Percentiles rank a stretch among this genome's conserved stretches.
Conservation (phyloP, 1,284 basidiomycete species). For the Trichosporon coremiiforme region DNA sequence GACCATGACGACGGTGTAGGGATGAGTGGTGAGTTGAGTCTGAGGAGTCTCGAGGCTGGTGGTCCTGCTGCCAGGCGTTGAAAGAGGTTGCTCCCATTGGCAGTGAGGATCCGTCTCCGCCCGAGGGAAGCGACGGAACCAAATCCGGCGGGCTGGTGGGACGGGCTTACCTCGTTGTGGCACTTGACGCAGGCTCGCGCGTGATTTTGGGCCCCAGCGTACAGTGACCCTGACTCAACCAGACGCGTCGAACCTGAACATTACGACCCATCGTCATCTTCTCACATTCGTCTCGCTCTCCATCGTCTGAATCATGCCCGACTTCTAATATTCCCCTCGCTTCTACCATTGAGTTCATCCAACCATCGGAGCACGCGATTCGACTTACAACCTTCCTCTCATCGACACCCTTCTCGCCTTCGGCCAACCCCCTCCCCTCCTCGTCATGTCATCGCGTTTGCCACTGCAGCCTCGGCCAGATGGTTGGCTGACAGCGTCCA, state of each 20-base stretch:
- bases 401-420: too few species aligned
- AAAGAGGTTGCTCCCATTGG: conserved; percentile 23
- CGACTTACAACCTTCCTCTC: too few species aligned
- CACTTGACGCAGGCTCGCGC: conserved; percentile 4
- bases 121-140: conserved; percentile 7
- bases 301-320: neutral
- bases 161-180: neutral
- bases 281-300: neutral
- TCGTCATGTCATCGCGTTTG: conserved; percentile 31
- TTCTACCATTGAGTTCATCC: neutral
- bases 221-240: conserved; percentile 15
- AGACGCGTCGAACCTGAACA: conserved; percentile 17
- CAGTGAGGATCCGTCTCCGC: conserved; percentile 15
- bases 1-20: conserved; percentile 37
- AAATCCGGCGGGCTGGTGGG: conserved; percentile 10
- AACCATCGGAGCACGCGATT: too few species aligned
- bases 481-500: conserved; percentile 39
- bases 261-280: conserved; percentile 5
- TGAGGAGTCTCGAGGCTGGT: conserved; percentile 3
- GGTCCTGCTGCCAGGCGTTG: conserved; percentile 9
- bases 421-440: neutral
- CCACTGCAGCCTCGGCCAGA: conserved; percentile 39
- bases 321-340: neutral
- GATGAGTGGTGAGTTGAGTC: conserved; percentile 25
- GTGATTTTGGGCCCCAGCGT: conserved; percentile 10